Evolutionary conservation across 164 flowering plant species (phyloP), one percentile per base, ranked within the genome.

Genomic region (Annona cherimola): DNA sequence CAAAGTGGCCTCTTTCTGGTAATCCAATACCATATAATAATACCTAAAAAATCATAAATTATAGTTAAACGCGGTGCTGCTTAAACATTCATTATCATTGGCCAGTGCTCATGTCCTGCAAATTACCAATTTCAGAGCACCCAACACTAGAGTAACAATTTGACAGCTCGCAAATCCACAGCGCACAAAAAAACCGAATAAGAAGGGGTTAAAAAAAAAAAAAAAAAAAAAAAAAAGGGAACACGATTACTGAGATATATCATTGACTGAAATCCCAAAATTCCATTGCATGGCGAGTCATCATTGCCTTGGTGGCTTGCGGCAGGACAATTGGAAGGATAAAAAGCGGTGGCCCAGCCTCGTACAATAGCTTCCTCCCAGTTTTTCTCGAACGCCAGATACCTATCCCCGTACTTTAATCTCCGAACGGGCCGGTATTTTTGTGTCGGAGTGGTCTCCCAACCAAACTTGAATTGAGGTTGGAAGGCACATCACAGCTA

Each of bases 321-420:
- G 0, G 82, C 76, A 75, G 82, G 69, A 79, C 97, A 92, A 18
- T 84, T 42, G 7, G 75, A 75, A 6, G 96, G 94, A 35, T 87
- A 89, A 82, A 92, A 92, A 67, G 97, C 97, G 89, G 61, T 1
- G 96, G 97, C 0, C 92, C 94, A 0, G 91, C 83, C 43, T 92
- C 80, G 66, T 88, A 94, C 39, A 94, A 61, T 5, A 89, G 88
- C 6, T 26, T 89, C 90, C 79, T 87, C 86, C 50, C 87, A 89
- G 44, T 71, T 50, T 12, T 46, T 63, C 42, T 83, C 83, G 2
- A 35, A 50, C 63, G 84, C 35, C 35, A 26, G 35, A 26, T 26
- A 26, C 35, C 35, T 26, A 26, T 26, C 35, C 35, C 35, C 35
- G 35, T 26, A 26, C 35, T 26, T 26, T 26, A 0, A 0, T 26